Conservation (phyloP, 495 filamentous ascomycete species). For the Aspergillus diversus region DNA sequence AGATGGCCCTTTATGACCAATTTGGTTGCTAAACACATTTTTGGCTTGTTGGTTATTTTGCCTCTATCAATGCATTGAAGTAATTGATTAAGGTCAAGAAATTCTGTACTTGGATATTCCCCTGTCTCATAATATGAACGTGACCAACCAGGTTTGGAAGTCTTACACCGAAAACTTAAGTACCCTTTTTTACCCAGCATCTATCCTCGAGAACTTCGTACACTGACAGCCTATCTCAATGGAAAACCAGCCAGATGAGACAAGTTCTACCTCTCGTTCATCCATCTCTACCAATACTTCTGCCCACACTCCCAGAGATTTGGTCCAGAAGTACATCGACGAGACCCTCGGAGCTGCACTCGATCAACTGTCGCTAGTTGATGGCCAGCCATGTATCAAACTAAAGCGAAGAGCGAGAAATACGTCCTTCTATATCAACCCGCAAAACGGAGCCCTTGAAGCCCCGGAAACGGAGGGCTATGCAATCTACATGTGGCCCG, state of each 20-base stretch:
- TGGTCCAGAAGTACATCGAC: conserved; percentile 40
- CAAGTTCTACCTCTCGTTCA: neutral
- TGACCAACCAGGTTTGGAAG: no score
- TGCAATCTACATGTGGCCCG: conserved; percentile 58
- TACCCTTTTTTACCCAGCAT: neutral
- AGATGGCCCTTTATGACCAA: no score
- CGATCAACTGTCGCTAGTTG: conserved; percentile 29
- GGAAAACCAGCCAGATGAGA: neutral
- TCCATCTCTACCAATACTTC: neutral
- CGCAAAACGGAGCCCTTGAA: conserved; percentile 36
- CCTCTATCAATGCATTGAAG: no score
- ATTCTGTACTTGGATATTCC: no score
- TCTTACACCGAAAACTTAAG: no score
- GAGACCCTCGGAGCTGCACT: conserved; percentile 32
- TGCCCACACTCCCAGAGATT: neutral
- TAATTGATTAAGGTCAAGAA: no score
- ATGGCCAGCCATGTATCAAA: conserved; percentile 37
- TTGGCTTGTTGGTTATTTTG: no score
- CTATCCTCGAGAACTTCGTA: neutral
- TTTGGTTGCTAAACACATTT: no score
- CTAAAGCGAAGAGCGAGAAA: conserved; percentile 33
- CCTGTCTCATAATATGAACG: no score
- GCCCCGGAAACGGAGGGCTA: conserved; percentile 18
- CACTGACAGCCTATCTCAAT: conserved; percentile 1
- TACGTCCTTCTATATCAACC: conserved; percentile 33